Conservation (phyloP, 805 yeast species). For the Metschnikowia aberdeeniae region DNA sequence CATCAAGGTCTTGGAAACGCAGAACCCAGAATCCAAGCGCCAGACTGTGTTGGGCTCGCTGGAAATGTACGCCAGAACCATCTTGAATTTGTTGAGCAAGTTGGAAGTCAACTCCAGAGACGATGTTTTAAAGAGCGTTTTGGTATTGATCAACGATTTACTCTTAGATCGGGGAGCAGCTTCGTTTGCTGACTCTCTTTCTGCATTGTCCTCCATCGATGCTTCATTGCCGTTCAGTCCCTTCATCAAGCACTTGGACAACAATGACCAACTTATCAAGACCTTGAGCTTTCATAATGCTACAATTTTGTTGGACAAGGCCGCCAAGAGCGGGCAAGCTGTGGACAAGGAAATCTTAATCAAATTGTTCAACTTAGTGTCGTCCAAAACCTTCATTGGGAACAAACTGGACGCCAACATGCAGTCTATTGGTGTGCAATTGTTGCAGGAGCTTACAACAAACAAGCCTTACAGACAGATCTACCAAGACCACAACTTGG, state of each 20-base stretch:
- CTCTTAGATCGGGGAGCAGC: conserved; percentile 34
- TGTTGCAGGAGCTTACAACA: conserved; percentile 57
- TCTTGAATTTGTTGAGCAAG: conserved; percentile 51
- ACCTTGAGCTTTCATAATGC: conserved; percentile 54
- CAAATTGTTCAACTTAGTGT: conserved; percentile 35
- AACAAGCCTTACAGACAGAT: conserved; percentile 49
- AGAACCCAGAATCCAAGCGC: conserved; percentile 39
- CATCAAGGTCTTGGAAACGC: conserved; percentile 51
- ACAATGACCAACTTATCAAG: conserved; percentile 54
- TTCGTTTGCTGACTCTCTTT: conserved; percentile 36
- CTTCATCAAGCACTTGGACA: conserved; percentile 47
- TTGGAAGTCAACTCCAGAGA: conserved; percentile 44
- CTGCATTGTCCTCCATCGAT: conserved; percentile 40
- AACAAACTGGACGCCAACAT: conserved; percentile 39
- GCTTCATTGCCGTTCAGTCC: conserved; percentile 50
- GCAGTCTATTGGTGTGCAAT: conserved; percentile 59
- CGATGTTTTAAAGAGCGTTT: conserved; percentile 62
- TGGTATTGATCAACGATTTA: conserved; percentile 60
- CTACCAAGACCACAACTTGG: conserved; percentile 39
- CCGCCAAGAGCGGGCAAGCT: conserved; percentile 17
- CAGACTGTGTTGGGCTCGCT: conserved; percentile 41
- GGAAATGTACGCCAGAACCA: conserved; percentile 50
- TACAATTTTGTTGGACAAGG: conserved; percentile 41
- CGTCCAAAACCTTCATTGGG: conserved; percentile 28
- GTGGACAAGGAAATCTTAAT: conserved; percentile 38